These are phyloP conservation scores for Geranium rotundifolium DNA, from an alignment of 345 rosid species.

Conservation along the genomic window DNA sequence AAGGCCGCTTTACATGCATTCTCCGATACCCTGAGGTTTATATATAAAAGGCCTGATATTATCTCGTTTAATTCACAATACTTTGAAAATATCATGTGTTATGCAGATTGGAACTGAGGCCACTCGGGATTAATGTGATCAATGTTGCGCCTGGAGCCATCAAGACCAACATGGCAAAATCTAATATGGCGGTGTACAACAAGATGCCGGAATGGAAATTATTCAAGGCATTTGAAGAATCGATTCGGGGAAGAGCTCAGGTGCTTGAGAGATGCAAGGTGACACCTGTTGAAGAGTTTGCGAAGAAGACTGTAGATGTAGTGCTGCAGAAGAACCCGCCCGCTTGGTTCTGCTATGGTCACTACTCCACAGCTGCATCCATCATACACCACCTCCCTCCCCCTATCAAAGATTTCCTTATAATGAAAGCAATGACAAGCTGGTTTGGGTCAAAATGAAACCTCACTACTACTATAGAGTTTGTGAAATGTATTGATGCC, in stretches of 20 bases:
- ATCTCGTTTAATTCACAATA: background rate
- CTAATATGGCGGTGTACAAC: constrained; percentile 40
- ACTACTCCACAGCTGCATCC: constrained; percentile 38
- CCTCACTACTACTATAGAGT: no score
- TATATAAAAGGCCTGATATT: background rate
- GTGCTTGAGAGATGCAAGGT: constrained; percentile 41
- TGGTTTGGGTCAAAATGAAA: no score
- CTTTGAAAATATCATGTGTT: background rate
- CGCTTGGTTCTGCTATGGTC: constrained; percentile 68
- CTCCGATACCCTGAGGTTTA: constrained; percentile 68
- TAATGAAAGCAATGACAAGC: constrained; percentile 30
- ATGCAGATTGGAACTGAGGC: constrained; percentile 67
- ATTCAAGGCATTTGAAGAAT: constrained; percentile 56
- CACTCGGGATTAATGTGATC: constrained; percentile 65
- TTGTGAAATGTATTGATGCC: no score
- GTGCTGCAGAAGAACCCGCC: constrained; percentile 60
- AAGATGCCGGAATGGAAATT: constrained; percentile 74
- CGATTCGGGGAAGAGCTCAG: constrained; percentile 42
- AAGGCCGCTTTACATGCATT: constrained; percentile 82
- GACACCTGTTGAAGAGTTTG: constrained; percentile 66
- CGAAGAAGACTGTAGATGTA: constrained; percentile 45
- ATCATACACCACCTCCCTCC: constrained; percentile 63
- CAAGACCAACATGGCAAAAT: constrained; percentile 61
- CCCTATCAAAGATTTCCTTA: constrained; percentile 43
- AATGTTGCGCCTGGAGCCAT: constrained; percentile 74